Base-by-base conservation (phyloP, 257 asterid genomes). In the Jacaranda mimosifolia region DNA sequence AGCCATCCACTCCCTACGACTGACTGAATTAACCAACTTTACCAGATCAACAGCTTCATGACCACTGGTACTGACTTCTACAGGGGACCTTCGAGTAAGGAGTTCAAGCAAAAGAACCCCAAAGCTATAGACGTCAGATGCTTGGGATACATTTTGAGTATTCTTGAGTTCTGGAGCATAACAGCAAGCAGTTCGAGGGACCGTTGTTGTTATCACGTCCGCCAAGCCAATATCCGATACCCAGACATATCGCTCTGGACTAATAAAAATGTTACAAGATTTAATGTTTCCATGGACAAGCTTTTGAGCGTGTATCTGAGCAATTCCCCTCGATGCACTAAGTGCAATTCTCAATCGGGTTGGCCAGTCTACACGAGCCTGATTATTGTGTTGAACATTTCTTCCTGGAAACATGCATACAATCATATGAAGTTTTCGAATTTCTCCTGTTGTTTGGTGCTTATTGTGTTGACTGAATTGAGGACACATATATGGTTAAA, bases 71-170 rank as follows among this genome's bases (percentile, higher is more conserved):
- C 32, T 26, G 32, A 26, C 32, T 26, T 26, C 21, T 9, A 35
- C 19, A 35, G 45, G 68, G 17, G 71, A 51, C 5, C 14, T 48
- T 15, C 63, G 36, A 9, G 67, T 72, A 43, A 72, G 56, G 42
- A 72, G 77, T 42, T 72, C 67, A 72, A 72, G 39, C 36, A 72
- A 68, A 43, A 72, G 26, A 48, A 72, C 42, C 52, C 77, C 77
- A 42, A 73, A 73, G 46, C 69, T 73, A 17, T 73, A 59, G 38
- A 73, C 59, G 51, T 74, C 79, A 15, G 64, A 74, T 18, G 51
- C 72, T 26, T 63, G 79, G 32, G 65, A 74, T 7, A 26, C 51
- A 51, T 53, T 9, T n/a, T 35, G 46, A 74, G 59, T 62, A 32
- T 4, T 32, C 9, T 59, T 10, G 57, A 62, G 70, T 73, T 73